These are phyloP conservation scores for Calendula officinalis DNA, from an alignment of 129 eudicot genomes.

Conservation along the genomic window DNA sequence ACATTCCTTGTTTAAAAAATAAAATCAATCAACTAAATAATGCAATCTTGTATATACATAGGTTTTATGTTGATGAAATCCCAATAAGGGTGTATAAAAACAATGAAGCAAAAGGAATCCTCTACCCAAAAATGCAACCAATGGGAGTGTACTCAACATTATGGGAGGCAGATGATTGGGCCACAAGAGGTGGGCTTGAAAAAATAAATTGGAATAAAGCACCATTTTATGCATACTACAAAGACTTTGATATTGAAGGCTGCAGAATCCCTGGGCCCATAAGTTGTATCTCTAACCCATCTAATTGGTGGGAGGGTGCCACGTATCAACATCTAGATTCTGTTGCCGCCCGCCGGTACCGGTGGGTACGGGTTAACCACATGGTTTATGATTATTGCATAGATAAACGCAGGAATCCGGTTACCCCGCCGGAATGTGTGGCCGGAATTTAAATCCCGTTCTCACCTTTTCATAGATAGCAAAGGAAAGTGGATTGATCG, in stretches of 20 bases:
- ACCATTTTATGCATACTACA: constrained; percentile 89
- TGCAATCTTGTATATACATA: constrained; percentile 20
- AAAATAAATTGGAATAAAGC: constrained; percentile 94
- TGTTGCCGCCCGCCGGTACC: constrained; percentile 46
- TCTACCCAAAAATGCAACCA: constrained; percentile 74
- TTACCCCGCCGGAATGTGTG: constrained; percentile 73
- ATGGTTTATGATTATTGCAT: constrained; percentile 94
- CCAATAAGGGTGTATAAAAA: constrained; percentile 93
- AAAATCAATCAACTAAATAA: neutral
- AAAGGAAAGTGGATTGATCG: constrained; percentile 21
- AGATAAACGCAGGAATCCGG: constrained; percentile 64
- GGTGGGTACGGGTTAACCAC: constrained; percentile 86
- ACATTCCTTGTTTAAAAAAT: too few species aligned
- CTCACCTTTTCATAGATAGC: neutral
- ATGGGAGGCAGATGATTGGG: constrained; percentile 99
- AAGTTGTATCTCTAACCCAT: constrained; percentile 48
- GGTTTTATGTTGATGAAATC: constrained; percentile 76
- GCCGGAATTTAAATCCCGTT: constrained; percentile 50
- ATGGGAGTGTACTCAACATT: constrained; percentile 91
- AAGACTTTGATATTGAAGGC: constrained; percentile 91
- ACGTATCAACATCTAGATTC: constrained; percentile 62
- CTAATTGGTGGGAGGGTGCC: constrained; percentile 91
- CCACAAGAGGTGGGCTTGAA: constrained; percentile 91
- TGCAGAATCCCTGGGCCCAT: constrained; percentile 76
- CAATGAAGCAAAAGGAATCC: constrained; percentile 74